Evolutionary conservation across 2,329 filamentous ascomycete genomes (phyloP).

Genomic region (Neofusicoccum laricinum): DNA sequence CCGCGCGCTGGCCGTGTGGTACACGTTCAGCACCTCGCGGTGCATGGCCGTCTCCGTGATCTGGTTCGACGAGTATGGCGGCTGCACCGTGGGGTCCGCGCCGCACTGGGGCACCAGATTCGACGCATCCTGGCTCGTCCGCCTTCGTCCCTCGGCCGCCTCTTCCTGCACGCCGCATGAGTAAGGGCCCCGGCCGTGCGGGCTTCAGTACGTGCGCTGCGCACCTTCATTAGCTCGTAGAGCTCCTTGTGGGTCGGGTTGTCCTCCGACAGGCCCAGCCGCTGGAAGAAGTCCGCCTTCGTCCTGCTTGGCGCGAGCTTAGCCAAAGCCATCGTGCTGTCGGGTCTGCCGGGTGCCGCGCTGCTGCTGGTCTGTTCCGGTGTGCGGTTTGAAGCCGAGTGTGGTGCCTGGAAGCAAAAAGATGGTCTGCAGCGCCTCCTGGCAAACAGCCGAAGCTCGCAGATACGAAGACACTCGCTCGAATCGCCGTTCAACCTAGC

Average conservation of each 20-base stretch:
- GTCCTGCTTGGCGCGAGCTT: constrained; percentile 17
- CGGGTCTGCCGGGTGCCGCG: not conserved
- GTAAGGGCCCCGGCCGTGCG: not conserved
- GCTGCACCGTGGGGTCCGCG: constrained; percentile 29
- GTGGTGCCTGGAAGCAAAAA: not conserved
- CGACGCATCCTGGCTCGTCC: constrained; percentile 37
- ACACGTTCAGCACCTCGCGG: constrained; percentile 42
- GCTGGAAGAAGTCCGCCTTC: constrained; percentile 40
- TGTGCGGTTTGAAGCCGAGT: not conserved
- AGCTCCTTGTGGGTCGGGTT: constrained; percentile 33
- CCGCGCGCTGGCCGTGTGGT: constrained; percentile 35
- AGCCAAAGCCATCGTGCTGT: constrained; percentile 11
- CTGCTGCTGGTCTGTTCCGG: not conserved
- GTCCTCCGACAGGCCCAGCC: constrained; percentile 40
- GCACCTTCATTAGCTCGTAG: constrained; percentile 46
- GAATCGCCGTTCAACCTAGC: not conserved
- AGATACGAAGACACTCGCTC: constrained; percentile 4
- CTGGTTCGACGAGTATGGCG: constrained; percentile 46
- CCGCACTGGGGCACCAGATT: constrained; percentile 39
- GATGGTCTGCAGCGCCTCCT: constrained; percentile 5
- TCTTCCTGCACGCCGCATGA: constrained; percentile 37
- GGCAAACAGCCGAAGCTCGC: constrained; percentile 1
- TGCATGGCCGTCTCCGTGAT: constrained; percentile 49
- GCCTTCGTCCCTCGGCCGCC: constrained; percentile 40
- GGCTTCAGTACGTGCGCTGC: constrained; percentile 13